phyloP scores from a whole-genome alignment of 352 stramenopile species.

The Pythium guiyangense region DNA sequence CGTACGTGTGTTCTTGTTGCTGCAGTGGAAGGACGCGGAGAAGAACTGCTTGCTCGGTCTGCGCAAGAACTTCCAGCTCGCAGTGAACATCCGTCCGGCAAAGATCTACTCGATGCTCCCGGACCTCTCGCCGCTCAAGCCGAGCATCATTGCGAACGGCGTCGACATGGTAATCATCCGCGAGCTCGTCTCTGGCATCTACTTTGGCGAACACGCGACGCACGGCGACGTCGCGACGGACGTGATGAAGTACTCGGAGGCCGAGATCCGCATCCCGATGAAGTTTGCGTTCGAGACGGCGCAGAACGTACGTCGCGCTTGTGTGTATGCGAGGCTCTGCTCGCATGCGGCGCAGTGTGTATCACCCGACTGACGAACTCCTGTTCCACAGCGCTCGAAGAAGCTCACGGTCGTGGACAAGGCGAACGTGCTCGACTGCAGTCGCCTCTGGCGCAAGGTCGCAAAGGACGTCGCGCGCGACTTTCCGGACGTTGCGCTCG shows the following conservation, averaged over 20 bases:
- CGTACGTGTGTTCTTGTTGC: background rate
- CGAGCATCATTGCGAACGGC: slow-evolving; percentile 92
- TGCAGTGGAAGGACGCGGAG: slow-evolving; percentile 82
- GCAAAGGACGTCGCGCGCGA: slow-evolving; percentile 88
- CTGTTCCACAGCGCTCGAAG: slow-evolving; percentile 78
- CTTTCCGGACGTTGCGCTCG: slow-evolving; percentile 93
- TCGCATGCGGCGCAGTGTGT: background rate
- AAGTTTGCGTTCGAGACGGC: slow-evolving; percentile 86
- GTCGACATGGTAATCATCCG: slow-evolving; percentile 99
- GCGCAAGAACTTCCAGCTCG: slow-evolving; percentile 96
- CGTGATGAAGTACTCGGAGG: slow-evolving; percentile 98
- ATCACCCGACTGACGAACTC: slow-evolving; percentile 34
- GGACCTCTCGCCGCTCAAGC: slow-evolving; percentile 96
- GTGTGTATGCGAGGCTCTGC: background rate
- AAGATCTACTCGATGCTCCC: slow-evolving; percentile 98
- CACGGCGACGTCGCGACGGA: slow-evolving; percentile 75
- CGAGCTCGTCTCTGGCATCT: slow-evolving; percentile 98
- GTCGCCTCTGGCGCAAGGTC: slow-evolving; percentile 89
- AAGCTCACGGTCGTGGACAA: slow-evolving; percentile 98
- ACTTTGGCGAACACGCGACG: slow-evolving; percentile 93
- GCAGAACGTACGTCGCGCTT: slow-evolving; percentile 41
- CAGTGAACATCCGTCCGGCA: slow-evolving; percentile 97
- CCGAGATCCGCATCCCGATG: slow-evolving; percentile 86
- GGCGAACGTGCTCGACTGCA: slow-evolving; percentile 98
- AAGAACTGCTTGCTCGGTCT: slow-evolving; percentile 98